Base-by-base conservation (phyloP, 2,329 filamentous ascomycete species). In the Drechslerella stenobrocha region DNA sequence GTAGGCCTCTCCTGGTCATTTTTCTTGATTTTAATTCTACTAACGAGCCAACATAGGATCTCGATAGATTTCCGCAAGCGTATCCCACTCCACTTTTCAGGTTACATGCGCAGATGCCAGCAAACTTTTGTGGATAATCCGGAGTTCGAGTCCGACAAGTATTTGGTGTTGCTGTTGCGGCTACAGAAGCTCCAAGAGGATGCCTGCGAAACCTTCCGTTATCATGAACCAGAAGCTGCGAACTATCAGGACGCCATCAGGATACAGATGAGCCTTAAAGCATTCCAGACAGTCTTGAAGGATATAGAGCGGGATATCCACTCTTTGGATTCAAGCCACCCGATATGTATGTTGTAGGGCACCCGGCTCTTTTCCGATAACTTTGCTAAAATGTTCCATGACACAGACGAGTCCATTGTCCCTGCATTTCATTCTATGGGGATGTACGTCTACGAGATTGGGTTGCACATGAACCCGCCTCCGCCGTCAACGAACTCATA, bases 121-220 rank as follows among this genome's bases (percentile, higher is more conserved):
- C 57, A 72, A 46, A 37, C 57, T 1, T 45, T 75, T 13, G 42
- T 67, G 0, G 59, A 71, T 15, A 48, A 61, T 26, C 60, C 57
- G 2, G 42, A 71, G 23, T 56, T 46, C 1, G 71, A 73, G 5
- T 69, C 73, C 1, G 73, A 75, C 44, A 50, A 64, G 20, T 61
- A 74, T 1, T 53, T 75, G 9, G 72, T 70, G 8, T 71, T 73
- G 46, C 69, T 71, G 37, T 52, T 75, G 13, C 61, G 65, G 18
- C 23, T 75, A 1, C 72, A 73, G 35, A 67, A 64, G 32, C 59
- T 75, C 35, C 67, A 70, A 2, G 72, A 74, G 48, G 72, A 75
- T 22, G 66, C 74, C 8, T 72, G 70, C 52, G 48, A 71, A 23
- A 67, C 72, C 1, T 75, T 74, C 47, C 69, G 73, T 47, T 74